Evolutionary conservation across 2,329 filamentous ascomycete species (phyloP).

Genomic region (Tympanopsis confertula): DNA sequence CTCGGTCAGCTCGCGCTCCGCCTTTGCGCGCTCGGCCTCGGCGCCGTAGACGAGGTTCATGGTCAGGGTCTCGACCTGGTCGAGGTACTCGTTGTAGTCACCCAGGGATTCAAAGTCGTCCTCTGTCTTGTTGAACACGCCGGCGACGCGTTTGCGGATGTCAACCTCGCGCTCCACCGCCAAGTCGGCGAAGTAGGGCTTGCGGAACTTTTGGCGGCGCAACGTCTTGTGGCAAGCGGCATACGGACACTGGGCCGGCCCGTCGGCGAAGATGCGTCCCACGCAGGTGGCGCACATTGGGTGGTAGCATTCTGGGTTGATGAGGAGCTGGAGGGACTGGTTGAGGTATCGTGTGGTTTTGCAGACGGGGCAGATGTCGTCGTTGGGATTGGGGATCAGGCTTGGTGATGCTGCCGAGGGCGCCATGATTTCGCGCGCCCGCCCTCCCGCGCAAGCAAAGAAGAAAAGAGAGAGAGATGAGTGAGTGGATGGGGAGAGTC

Average conservation of each 20-base stretch:
- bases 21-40: slow-evolving; percentile 44
- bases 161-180: slow-evolving; percentile 86
- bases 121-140: slow-evolving; percentile 76
- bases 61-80: slow-evolving; percentile 80
- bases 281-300: slow-evolving; percentile 97
- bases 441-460: too few relatives aligned
- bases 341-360: slow-evolving; percentile 95
- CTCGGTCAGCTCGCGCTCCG: slow-evolving; percentile 31
- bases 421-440: too few relatives aligned
- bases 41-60: slow-evolving; percentile 72
- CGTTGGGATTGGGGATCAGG: too few relatives aligned
- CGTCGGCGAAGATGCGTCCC: slow-evolving; percentile 82
- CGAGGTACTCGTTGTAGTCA: slow-evolving; percentile 87
- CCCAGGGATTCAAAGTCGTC: slow-evolving; percentile 80
- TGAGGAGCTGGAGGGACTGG: slow-evolving; percentile 82
- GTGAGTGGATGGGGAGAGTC: too few relatives aligned
- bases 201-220: slow-evolving; percentile 71
- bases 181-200: slow-evolving; percentile 83
- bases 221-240: slow-evolving; percentile 79
- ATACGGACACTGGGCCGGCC: slow-evolving; percentile 84
- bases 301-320: slow-evolving; percentile 98
- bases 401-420: too few relatives aligned
- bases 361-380: slow-evolving; percentile 90
- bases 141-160: slow-evolving; percentile 67
- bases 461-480: too few relatives aligned